Conservation (phyloP, 2,329 filamentous ascomycete genomes). For the Aureobasidium sp. region DNA sequence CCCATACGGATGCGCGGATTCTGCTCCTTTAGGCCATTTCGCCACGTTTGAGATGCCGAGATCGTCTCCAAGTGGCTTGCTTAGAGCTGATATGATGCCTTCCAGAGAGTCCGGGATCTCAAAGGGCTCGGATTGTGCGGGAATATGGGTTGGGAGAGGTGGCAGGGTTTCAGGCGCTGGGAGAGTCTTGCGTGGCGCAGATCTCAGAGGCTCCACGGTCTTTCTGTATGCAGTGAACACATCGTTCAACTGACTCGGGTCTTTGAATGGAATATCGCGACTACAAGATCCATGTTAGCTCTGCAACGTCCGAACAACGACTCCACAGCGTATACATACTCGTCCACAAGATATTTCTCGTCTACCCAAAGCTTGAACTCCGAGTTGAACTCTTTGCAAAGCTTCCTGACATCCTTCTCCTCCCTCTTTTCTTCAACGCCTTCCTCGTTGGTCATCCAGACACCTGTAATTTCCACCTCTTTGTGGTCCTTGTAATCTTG, state of each 20-base stretch:
- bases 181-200: conserved; percentile 51
- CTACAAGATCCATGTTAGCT: conserved; percentile 31
- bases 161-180: conserved; percentile 50
- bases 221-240: conserved; percentile 70
- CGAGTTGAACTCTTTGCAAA: conserved; percentile 45
- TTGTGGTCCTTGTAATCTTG: conserved; percentile 31
- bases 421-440: conserved; percentile 61
- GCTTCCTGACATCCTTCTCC: conserved; percentile 45
- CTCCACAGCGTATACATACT: conserved; percentile 48
- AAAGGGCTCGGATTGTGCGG: conserved; percentile 55
- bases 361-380: conserved; percentile 60
- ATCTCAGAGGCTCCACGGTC: conserved; percentile 59
- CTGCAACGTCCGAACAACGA: neutral
- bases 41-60: conserved; percentile 45
- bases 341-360: conserved; percentile 71
- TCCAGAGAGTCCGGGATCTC: conserved; percentile 48
- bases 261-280: conserved; percentile 53
- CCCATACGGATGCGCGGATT: conserved; percentile 55
- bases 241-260: conserved; percentile 56
- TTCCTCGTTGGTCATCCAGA: conserved; percentile 69
- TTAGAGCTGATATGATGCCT: conserved; percentile 44
- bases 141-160: conserved; percentile 47
- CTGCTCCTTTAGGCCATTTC: conserved; percentile 41
- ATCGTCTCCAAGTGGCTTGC: conserved; percentile 47
- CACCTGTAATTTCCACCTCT: conserved; percentile 44